Evolutionary conservation across 331 rosid genomes (phyloP), one percentile per base, ranked within the genome.

Genomic region (Dryas integrifolia): DNA sequence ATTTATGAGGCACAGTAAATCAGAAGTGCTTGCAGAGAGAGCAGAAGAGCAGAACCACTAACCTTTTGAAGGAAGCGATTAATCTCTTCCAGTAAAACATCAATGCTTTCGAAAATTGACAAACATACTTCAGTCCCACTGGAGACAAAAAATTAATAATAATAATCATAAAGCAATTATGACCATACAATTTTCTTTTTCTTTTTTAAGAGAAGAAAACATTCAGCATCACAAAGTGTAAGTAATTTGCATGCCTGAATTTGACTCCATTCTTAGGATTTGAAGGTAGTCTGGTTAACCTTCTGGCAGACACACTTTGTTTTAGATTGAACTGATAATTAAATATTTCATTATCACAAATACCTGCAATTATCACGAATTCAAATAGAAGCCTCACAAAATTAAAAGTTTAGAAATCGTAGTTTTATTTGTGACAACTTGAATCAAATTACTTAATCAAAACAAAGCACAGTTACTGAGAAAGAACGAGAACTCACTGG

Each of bases 101-200:
- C 90, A 50, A 80, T 60, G 67, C 72, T 83, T 83, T 81, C 78
- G 6, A 18, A 51, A 65, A 82, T 78, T 44, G 82, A 85, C 16
- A 94, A 59, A 50, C 86, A 73, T 24, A 89, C 90, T 89, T 94
- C 97, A 47, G 92, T 91, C 51, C 98, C 98, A 79, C 98, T 94
- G 88, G 10, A 64, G 80, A 40, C 48, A 59, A 67, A 76, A 61
- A 15, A 56, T 21, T 21, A 7, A 35, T 30, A 30, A 30, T 1
- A 72, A 65, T 39, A 72, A 65, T 16, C 9, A 80, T 60, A 41
- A 45, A 67, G 47, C 15, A 77, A 67, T 55, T 71, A 73, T 8
- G 15, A 30, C 52, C 70, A 2, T 30, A 30, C 35, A 30, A 30
- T 30, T 30, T 30, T 30, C 35, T 30, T 30, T 30, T 30, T 30